Evolutionary conservation across 2,329 filamentous ascomycete species (phyloP).

Genomic region (Neofusicoccum kwambonambiense): DNA sequence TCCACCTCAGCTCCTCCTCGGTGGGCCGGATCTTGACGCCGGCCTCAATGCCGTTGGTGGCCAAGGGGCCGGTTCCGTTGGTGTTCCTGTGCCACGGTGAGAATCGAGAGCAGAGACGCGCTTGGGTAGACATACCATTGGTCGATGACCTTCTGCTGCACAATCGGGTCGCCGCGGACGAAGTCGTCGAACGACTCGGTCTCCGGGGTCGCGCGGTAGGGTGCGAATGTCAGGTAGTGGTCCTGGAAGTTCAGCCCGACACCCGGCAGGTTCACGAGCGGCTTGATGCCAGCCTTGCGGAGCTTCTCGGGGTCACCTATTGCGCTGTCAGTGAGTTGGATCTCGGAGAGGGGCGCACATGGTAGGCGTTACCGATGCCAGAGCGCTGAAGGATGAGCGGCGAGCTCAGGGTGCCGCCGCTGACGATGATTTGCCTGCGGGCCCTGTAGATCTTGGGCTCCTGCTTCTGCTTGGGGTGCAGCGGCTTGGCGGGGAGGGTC

Average conservation of each 20-base stretch:
- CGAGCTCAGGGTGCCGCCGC: conserved; percentile 70
- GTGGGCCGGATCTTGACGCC: conserved; percentile 76
- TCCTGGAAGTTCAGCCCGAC: conserved; percentile 77
- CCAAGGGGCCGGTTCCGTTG: conserved; percentile 74
- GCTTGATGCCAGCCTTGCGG: conserved; percentile 64
- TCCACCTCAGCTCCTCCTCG: conserved; percentile 63
- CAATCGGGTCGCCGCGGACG: conserved; percentile 67
- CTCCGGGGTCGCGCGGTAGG: conserved; percentile 70
- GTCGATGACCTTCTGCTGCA: conserved; percentile 71
- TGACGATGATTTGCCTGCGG: conserved; percentile 72
- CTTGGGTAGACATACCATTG: conserved; percentile 56
- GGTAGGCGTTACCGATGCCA: conserved; percentile 54
- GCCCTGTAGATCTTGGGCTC: conserved; percentile 62
- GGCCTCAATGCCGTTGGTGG: conserved; percentile 77
- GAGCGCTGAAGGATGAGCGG: conserved; percentile 74
- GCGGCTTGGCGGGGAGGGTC: conserved; percentile 68
- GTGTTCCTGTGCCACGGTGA: conserved; percentile 44
- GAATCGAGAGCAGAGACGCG: not conserved
- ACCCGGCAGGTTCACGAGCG: conserved; percentile 68
- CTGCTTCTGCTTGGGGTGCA: conserved; percentile 54
- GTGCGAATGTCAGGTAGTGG: conserved; percentile 60
- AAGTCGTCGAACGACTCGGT: conserved; percentile 81
- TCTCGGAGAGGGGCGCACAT: not conserved
- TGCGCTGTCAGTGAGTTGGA: not conserved
- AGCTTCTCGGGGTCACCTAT: conserved; percentile 67